These are phyloP conservation scores for Hymenoscyphus salicellus DNA, from an alignment of 2,329 filamentous ascomycete species.

Conservation along the genomic window DNA sequence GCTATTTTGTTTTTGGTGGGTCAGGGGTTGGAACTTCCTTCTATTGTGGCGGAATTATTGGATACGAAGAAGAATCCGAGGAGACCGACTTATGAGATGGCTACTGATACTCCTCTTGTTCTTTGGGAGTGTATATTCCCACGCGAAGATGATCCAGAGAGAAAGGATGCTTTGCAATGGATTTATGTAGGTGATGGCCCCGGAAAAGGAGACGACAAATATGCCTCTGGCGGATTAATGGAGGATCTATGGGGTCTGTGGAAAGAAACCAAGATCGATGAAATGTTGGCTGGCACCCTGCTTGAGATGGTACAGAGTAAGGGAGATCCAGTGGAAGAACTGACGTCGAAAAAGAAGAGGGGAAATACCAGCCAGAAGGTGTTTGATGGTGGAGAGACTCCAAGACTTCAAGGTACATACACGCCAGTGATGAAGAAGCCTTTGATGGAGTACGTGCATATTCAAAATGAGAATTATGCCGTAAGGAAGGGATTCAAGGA, in stretches of 20 bases:
- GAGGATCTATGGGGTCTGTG: slow-evolving; percentile 79
- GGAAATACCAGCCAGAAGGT: slow-evolving; percentile 35
- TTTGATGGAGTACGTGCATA: slow-evolving; percentile 48
- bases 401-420: slow-evolving; percentile 52
- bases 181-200: slow-evolving; percentile 70
- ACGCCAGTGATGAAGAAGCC: slow-evolving; percentile 52
- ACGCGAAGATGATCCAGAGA: slow-evolving; percentile 39
- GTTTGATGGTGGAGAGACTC: slow-evolving; percentile 57
- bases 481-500: slow-evolving; percentile 55
- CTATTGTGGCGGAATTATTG: slow-evolving; percentile 70
- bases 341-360: slow-evolving; percentile 37
- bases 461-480: slow-evolving; percentile 61
- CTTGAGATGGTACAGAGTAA: slow-evolving; percentile 58
- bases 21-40: slow-evolving; percentile 77
- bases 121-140: slow-evolving; percentile 96
- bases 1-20: slow-evolving; percentile 87
- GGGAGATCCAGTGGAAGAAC: slow-evolving; percentile 29
- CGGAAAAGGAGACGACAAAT: slow-evolving; percentile 54
- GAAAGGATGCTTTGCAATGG: slow-evolving; percentile 70
- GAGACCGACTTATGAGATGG: slow-evolving; percentile 88
- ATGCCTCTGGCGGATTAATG: slow-evolving; percentile 63
- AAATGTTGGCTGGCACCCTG: slow-evolving; percentile 73
- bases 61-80: slow-evolving; percentile 68
- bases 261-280: slow-evolving; percentile 84
- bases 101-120: slow-evolving; percentile 82